Conservation (phyloP, 176 grass and related monocot species). For the Cocos nucifera region DNA sequence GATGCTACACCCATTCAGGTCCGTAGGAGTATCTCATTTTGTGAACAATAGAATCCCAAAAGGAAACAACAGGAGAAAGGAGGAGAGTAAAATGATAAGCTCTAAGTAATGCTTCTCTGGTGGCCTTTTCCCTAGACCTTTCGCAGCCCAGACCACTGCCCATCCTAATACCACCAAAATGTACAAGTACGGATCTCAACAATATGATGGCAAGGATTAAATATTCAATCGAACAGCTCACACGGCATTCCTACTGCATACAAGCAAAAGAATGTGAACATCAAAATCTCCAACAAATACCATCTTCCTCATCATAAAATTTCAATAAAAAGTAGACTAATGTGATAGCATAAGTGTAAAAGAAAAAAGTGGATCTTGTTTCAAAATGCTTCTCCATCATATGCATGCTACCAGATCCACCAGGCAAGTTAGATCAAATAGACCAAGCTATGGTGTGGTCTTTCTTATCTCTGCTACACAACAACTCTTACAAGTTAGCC, state of each 20-base stretch:
- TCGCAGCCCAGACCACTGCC: background rate
- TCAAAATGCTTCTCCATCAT: too few species aligned
- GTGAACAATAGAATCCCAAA: conserved; percentile 87
- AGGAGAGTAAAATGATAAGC: conserved; percentile 47
- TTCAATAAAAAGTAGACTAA: too few species aligned
- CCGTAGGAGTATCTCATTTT: conserved; percentile 94
- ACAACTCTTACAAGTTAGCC: too few species aligned
- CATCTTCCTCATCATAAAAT: too few species aligned
- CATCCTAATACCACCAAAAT: conserved; percentile 11
- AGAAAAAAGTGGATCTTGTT: too few species aligned
- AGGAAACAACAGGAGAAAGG: conserved; percentile 67
- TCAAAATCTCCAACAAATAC: too few species aligned
- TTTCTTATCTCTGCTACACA: too few species aligned
- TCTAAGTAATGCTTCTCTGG: conserved; percentile 41
- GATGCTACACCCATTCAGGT: conserved; percentile 80
- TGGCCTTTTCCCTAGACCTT: conserved; percentile 26
- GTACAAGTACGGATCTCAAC: background rate
- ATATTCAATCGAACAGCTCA: background rate
- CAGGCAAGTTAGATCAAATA: too few species aligned
- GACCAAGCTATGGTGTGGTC: too few species aligned
- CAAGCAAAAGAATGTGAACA: background rate
- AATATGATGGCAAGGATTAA: background rate
- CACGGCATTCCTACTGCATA: background rate
- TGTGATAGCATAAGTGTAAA: too few species aligned
- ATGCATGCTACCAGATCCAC: too few species aligned